A percentile compares a stretch with the other conserved stretches of the same genome.
Evolutionary conservation across 139 green algal genomes (phyloP).

Genomic region (Klebsormidium nitens): DNA sequence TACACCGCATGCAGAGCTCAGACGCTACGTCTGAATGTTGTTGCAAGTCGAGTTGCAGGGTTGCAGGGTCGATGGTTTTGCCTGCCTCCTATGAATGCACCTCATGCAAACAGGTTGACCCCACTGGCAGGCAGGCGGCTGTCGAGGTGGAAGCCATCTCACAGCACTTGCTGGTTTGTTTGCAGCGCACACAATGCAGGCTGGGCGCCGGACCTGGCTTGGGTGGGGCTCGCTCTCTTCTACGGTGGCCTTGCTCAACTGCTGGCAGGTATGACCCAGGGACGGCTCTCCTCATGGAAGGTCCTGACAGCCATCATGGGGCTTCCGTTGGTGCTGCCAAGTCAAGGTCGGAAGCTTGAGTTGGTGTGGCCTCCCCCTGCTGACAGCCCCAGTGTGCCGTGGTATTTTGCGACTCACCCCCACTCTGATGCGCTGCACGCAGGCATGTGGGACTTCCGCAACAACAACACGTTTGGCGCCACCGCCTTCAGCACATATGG

Average conservation of each 20-base stretch:
- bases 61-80: background rate
- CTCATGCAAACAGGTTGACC: background rate
- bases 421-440: no score
- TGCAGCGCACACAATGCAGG: slow-evolving; percentile 1
- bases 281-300: no score
- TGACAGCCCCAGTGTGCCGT: no score
- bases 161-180: no score
- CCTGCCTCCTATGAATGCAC: background rate
- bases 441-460: slow-evolving; percentile 36
- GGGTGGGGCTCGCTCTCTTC: slow-evolving; percentile 25
- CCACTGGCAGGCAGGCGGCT: background rate
- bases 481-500: slow-evolving; percentile 31
- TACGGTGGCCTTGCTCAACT: slow-evolving; percentile 28
- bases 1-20: background rate
- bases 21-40: background rate
- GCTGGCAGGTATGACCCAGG: no score
- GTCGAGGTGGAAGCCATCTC: no score
- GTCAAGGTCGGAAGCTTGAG: no score
- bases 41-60: background rate
- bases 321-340: no score
- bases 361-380: no score
- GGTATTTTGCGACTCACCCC: no score
- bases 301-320: no score
- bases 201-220: slow-evolving; percentile 19
- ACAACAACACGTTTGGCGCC: slow-evolving; percentile 33